Evolutionary conservation across 148 eudicot species (phyloP).

Genomic region (Chenopodium album): DNA sequence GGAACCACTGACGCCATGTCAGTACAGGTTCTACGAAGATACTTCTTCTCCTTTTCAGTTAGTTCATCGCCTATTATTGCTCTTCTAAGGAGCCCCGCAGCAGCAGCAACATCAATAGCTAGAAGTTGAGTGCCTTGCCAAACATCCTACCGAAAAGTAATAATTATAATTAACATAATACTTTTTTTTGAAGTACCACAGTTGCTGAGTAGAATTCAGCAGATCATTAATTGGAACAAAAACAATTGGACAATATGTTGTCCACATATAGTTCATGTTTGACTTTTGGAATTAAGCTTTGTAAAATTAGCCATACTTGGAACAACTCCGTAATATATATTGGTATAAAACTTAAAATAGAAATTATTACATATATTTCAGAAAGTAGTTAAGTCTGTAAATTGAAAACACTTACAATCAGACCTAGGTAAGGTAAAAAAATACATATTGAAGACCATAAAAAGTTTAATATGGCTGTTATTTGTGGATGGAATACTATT

Average conservation of each 20-base stretch:
- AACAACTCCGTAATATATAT: not conserved
- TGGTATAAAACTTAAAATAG: not conserved
- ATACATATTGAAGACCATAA: not conserved
- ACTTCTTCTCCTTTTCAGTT: conserved; percentile 84
- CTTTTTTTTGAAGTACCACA: too few species aligned
- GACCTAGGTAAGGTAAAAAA: not conserved
- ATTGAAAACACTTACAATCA: not conserved
- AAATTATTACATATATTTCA: not conserved
- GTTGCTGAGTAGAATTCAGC: not conserved
- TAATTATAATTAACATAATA: not conserved
- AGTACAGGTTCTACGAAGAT: conserved; percentile 74
- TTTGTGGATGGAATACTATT: too few species aligned
- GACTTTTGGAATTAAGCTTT: not conserved
- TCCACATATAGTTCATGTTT: not conserved
- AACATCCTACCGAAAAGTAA: conserved; percentile 67
- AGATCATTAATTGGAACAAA: not conserved
- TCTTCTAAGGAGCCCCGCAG: conserved; percentile 79
- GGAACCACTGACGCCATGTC: conserved; percentile 94
- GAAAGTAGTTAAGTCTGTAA: not conserved
- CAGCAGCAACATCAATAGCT: conserved; percentile 83
- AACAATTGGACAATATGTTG: not conserved
- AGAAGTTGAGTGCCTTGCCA: conserved; percentile 98
- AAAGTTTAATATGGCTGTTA: not conserved
- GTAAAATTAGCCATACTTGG: not conserved
- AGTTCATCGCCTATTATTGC: conserved; percentile 75